phyloP scores from a whole-genome alignment of 2,329 filamentous ascomycete genomes.

The Aspergillus sp. region DNA sequence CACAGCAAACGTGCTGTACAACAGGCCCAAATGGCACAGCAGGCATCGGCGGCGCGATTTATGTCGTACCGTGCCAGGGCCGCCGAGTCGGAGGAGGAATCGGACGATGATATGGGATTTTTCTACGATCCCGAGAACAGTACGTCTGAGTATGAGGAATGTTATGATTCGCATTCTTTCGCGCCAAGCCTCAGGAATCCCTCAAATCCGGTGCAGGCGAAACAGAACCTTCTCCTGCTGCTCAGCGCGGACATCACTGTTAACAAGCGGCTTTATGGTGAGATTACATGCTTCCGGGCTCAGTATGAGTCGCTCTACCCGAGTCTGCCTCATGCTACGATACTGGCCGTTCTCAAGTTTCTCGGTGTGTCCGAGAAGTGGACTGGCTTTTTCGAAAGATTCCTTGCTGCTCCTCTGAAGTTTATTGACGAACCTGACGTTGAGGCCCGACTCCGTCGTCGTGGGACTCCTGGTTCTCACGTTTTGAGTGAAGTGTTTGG shows the following conservation, averaged over 20 bases:
- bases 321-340: conserved; percentile 5
- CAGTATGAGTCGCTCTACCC: conserved; percentile 12
- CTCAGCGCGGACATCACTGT: conserved; percentile 11
- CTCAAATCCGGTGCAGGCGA: conserved; percentile 9
- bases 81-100: too few relatives aligned
- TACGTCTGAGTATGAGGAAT: background rate
- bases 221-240: conserved; percentile 13
- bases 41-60: too few relatives aligned
- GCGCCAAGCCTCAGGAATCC: background rate
- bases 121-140: background rate
- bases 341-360: conserved; percentile 9
- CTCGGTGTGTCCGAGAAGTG: conserved; percentile 14
- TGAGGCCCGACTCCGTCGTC: conserved; percentile 8
- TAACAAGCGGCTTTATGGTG: conserved; percentile 11
- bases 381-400: conserved; percentile 11
- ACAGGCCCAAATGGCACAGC: background rate
- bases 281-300: conserved; percentile 12
- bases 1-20: background rate
- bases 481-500: conserved; percentile 16
- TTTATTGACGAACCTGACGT: conserved; percentile 10
- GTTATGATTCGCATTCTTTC: background rate
- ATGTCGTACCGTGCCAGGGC: too few relatives aligned
- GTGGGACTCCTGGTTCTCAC: conserved; percentile 11
- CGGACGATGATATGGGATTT: background rate
- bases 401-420: conserved; percentile 9